Conservation (phyloP, 176 grass and related monocot genomes). For the Eleusine indica region DNA sequence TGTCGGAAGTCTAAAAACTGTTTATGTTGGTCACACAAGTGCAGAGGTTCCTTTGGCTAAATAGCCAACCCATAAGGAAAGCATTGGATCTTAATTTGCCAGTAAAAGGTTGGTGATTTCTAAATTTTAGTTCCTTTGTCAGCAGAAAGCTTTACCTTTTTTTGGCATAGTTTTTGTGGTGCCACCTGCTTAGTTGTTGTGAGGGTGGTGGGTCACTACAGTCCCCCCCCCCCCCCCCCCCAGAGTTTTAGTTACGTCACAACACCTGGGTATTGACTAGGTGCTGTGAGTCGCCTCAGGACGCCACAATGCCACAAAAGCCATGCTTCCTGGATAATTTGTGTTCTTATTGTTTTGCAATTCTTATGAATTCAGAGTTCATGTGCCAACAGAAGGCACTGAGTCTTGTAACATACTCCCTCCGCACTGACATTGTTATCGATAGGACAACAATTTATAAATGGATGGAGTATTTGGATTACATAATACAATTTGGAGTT, state of each 20-base stretch:
- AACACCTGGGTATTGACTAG: no score
- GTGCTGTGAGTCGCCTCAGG: no score
- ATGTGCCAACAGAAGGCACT: background rate
- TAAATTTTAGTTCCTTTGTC: conserved; percentile 19
- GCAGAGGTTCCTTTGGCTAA: conserved; percentile 71
- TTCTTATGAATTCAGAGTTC: background rate
- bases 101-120: conserved; percentile 39
- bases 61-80: background rate
- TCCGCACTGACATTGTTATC: no score
- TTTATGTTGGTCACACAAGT: conserved; percentile 63
- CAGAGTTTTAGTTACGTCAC: no score
- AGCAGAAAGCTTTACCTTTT: background rate
- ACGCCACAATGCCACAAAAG: no score
- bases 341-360: background rate
- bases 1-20: conserved; percentile 53
- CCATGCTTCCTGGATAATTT: background rate
- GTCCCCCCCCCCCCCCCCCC: no score
- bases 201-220: no score
- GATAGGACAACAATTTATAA: no score
- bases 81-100: conserved; percentile 1
- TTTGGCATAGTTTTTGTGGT: no score
- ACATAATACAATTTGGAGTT: background rate
- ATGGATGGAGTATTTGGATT: background rate
- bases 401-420: background rate
- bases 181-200: no score